Base-by-base conservation (phyloP, 2,329 filamentous ascomycete genomes). In the Xylariaceae sp. region DNA sequence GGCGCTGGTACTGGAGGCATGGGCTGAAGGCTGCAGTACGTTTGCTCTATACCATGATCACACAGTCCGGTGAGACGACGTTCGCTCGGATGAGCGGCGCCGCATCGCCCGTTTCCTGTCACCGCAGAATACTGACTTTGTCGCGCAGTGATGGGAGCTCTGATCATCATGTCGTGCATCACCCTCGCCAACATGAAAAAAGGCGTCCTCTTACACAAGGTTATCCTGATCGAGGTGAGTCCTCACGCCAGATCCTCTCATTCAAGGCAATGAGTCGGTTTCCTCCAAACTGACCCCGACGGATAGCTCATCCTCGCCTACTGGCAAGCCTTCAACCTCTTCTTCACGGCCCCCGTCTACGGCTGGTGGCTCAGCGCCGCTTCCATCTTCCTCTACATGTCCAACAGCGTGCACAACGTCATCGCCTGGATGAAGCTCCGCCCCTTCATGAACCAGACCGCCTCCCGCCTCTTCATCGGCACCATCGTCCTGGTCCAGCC, bases 351-450 rank as follows among this genome's bases (percentile, higher is more conserved):
- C 28, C 43, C 39, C 66, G 3, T 81, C 2, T 47, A 80, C 53
- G 78, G 76, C 37, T 84, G 80, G 80, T 84, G 81, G 60, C 66
- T 84, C 3, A 79, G 77, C 2, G 65, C 70, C 18, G 79, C 76
- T 2, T 79, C 76, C 7, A 73, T 83, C 7, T 70, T 77, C 15
- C 69, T 85, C 18, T 81, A 81, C 48, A 63, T 72, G n/a, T 81
- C 77, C 3, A 83, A 79, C 76, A 72, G 68, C 11, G 61, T 85
- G 8, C 81, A 85, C 59, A 85, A 84, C 48, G 68, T 84, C 45
- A 78, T 85, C 44, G 72, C 80, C 1, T 85, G 80, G 81, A 73
- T 85, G 60, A 84, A 84, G 60, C 79, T 76, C 47, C 73, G 71
- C 39, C 80, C 80, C 0, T 82, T 83, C 51, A 63, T 83, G 7